phyloP scores from a whole-genome alignment of 2,329 filamentous ascomycete genomes.

The Coniochaeta sp. region DNA sequence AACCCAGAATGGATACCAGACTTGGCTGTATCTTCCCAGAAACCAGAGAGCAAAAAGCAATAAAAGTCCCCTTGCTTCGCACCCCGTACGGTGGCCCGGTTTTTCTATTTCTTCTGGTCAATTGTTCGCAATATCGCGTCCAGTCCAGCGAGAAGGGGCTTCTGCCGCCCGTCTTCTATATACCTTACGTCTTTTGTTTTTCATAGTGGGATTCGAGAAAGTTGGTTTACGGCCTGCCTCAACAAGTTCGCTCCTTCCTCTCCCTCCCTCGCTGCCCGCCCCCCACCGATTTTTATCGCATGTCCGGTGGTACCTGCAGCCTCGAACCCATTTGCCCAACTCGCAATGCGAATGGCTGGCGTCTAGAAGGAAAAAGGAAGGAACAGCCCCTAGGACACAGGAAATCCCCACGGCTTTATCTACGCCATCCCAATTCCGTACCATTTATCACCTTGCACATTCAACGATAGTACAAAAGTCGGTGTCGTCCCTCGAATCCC shows the following conservation, averaged over 20 bases:
- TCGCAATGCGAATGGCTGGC: neutral
- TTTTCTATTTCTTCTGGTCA: neutral
- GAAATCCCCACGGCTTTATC: neutral
- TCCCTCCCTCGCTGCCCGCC: too few relatives aligned
- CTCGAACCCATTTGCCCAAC: neutral
- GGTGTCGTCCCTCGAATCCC: neutral
- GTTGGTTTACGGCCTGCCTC: neutral
- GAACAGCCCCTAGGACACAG: neutral
- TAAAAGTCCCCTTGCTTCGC: conserved; percentile 3
- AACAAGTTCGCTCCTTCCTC: neutral
- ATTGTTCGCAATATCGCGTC: conserved; percentile 1
- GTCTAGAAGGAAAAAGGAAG: conserved; percentile 1
- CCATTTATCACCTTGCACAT: neutral
- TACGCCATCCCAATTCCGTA: neutral
- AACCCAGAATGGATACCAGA: neutral
- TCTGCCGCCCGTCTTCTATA: neutral
- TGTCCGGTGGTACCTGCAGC: neutral
- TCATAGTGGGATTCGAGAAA: neutral
- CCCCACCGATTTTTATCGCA: neutral
- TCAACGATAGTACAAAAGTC: neutral
- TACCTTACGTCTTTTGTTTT: neutral
- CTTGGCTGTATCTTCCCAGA: neutral
- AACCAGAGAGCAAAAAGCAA: neutral
- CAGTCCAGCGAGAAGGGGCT: neutral
- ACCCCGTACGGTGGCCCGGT: neutral